Evolutionary conservation across 2,329 filamentous ascomycete genomes (phyloP).

Genomic region (Rhytidhysteron rufulum): DNA sequence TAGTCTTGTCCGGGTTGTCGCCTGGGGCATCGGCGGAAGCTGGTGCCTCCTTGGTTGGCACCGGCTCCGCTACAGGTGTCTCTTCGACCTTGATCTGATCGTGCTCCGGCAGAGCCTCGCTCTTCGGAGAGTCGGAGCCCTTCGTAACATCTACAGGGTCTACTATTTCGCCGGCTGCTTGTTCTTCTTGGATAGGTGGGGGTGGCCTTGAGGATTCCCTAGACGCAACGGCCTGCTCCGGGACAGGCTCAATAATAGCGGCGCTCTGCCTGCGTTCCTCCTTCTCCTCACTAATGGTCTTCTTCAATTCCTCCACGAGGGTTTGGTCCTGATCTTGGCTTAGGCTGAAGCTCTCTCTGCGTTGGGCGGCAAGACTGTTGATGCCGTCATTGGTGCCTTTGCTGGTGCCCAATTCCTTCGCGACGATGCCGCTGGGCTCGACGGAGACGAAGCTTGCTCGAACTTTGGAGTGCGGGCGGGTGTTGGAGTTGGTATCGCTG

Average conservation of each 20-base stretch:
- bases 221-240: conserved; percentile 41
- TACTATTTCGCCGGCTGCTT: conserved; percentile 20
- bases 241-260: conserved; percentile 35
- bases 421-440: conserved; percentile 21
- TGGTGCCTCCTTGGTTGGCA: conserved; percentile 7
- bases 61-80: conserved; percentile 2
- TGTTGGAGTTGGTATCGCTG: conserved; percentile 21
- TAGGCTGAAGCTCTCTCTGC: conserved; percentile 41
- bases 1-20: conserved; percentile 44
- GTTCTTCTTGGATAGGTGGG: conserved; percentile 23
- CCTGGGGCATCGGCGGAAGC: conserved; percentile 16
- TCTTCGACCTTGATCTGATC: conserved; percentile 3
- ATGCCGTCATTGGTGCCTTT: conserved; percentile 13
- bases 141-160: conserved; percentile 33
- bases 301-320: conserved; percentile 33
- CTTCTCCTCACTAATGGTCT: conserved; percentile 38
- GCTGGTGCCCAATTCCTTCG: conserved; percentile 13
- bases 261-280: conserved; percentile 35
- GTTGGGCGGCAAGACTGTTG: conserved; percentile 29
- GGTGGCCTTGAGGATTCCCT: conserved; percentile 34
- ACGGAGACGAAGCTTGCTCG: conserved; percentile 48
- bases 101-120: conserved; percentile 1
- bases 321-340: conserved; percentile 31
- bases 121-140: conserved; percentile 31
- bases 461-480: conserved; percentile 41